Evolutionary conservation across 306 rosid species (phyloP), one percentile per base, ranked within the genome.

Genomic region (Trifolium repens): DNA sequence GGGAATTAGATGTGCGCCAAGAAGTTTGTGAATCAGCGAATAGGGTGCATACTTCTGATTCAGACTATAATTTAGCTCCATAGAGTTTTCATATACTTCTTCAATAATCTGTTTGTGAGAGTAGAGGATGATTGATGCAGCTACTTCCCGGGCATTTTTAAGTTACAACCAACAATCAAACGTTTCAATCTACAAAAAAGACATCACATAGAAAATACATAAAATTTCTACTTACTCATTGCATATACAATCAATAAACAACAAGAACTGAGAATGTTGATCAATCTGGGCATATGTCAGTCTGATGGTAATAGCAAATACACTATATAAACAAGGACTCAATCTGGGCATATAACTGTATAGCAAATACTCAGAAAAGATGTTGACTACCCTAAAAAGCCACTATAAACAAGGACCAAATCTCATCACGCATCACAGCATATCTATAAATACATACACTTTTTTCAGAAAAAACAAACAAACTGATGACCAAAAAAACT

Each of bases 111-210:
- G 11, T 54, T 80, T 70, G 47, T 70, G 76, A 52, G 73, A 81
- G 74, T 69, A 69, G 80, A 73, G 65, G 80, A 70, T 65, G 69
- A 82, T 61, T 50, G 79, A 70, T n/a, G 70, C 78, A 80, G 83
- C 78, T 79, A 77, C 79, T 59, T 69, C 78, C 74, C 61, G 73
- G 82, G 70, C 39, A 57, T 75, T 74, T 24, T 19, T 71, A 65
- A 64, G 85, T 76, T n/a, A 75, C 71, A 64, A 81, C 74, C 67
- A 88, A 77, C 71, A 82, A 88, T 73, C 71, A 79, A 80, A 78
- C 75, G 32, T 86, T 81, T 65, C 79, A 85, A 84, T 90, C 92
- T 86, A 90, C 91, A 88, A 75, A 81, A 86, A 77, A 72, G 81
- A 73, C 84, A 81, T 71, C 62, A 67, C 10, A 82, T 19, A 72